These are phyloP conservation scores for Westerdykella ornata DNA, from an alignment of 2,329 filamentous ascomycete species.

Conservation along the genomic window DNA sequence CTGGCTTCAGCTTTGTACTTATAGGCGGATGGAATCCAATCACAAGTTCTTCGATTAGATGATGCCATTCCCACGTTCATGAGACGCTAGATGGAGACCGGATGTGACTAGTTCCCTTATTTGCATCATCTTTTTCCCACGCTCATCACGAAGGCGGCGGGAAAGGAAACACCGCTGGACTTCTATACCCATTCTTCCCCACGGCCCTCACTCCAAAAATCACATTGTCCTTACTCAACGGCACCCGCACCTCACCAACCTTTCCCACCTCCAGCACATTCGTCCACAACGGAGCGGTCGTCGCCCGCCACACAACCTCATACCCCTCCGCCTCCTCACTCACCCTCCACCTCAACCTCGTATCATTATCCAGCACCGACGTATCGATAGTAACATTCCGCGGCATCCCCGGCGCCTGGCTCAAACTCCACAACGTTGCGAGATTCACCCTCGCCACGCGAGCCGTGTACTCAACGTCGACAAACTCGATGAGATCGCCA, in stretches of 20 bases:
- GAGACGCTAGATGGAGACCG: too few relatives aligned
- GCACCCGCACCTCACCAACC: conserved; percentile 41
- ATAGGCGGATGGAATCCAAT: too few relatives aligned
- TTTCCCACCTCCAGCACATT: conserved; percentile 46
- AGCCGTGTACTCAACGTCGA: conserved; percentile 51
- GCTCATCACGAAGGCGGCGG: conserved; percentile 15
- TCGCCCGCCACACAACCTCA: conserved; percentile 52
- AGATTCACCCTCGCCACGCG: conserved; percentile 52
- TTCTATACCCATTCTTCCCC: conserved; percentile 47
- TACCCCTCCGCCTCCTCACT: conserved; percentile 43
- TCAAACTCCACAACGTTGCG: conserved; percentile 50
- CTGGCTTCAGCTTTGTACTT: too few relatives aligned
- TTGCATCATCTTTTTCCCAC: neutral
- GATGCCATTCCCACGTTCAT: too few relatives aligned
- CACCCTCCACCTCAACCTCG: conserved; percentile 44
- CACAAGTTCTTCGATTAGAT: too few relatives aligned
- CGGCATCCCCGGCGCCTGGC: conserved; percentile 47
- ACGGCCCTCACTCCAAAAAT: conserved; percentile 52
- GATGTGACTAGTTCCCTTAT: too few relatives aligned
- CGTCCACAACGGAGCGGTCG: conserved; percentile 47
- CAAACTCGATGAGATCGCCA: conserved; percentile 51
- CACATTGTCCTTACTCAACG: conserved; percentile 52
- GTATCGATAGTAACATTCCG: conserved; percentile 47
- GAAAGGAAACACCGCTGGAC: conserved; percentile 44
- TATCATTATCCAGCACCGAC: conserved; percentile 45